Base-by-base conservation (phyloP, 352 stramenopile genomes). In the Pythium sp. region DNA sequence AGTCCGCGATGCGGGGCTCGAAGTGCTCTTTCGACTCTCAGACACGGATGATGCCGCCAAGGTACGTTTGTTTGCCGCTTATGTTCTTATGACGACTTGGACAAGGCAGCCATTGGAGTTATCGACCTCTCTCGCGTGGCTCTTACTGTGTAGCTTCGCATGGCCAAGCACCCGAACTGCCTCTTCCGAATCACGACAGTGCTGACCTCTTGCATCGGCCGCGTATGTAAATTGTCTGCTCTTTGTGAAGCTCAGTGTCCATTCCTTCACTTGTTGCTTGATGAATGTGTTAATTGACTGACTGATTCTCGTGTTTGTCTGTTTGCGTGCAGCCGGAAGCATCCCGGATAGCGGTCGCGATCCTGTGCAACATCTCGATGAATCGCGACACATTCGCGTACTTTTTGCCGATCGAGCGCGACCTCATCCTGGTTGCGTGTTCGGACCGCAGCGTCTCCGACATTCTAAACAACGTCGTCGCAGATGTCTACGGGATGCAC, bases 401-500 rank as follows among this genome's bases (percentile, higher is more conserved):
- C 71, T 94, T 93, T 64, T 34, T 94, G 51, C 67, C 84, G n/a
- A 82, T 94, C 60, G 87, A 94, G 66, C 88, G 84, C 41, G 84
- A 91, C 51, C 74, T 94, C 60, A 76, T 91, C 47, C 72, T 92
- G 6, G 79, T 91, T 2, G 81, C 84, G 9, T 92, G 82, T 58
- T 91, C 84, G 20, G 87, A 94, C 62, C 75, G 80, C 34, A 94
- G 85, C 57, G 84, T 94, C 18, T 81, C 84, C 18, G 84, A 92
- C 53, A 87, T 94, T 63, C 79, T 94, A 53, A 91, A 84, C 63
- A 94, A 92, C 70, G 77, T 94, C 55, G 78, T 92, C 30, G 84
- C 82, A 5, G 85, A 94, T 51, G 87, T 93, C 4, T 93, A 87
- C 66, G 86, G 86, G 43, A 94, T 94, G 84, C 85, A 94, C 64